Evolutionary conservation across 164 flowering plant genomes (phyloP).

Genomic region (Amborella trichopoda): DNA sequence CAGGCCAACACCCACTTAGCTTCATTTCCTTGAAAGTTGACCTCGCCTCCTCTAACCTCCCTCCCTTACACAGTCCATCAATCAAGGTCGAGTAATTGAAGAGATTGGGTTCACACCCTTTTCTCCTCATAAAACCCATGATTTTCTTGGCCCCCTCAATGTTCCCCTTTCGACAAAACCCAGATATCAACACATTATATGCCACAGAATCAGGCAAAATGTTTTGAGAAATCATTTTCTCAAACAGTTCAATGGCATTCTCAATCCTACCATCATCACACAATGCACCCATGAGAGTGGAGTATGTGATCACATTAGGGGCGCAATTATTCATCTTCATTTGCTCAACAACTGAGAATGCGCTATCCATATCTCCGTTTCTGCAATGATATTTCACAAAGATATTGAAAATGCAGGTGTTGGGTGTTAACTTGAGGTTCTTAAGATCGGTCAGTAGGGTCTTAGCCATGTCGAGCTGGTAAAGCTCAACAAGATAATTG

Average conservation of each 20-base stretch:
- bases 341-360: conserved; percentile 59
- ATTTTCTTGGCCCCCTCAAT: conserved; percentile 59
- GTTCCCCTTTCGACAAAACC: conserved; percentile 69
- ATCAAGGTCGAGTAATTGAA: conserved; percentile 61
- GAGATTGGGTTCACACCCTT: conserved; percentile 62
- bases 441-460: conserved; percentile 33
- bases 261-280: conserved; percentile 40
- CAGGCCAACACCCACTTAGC: conserved; percentile 37
- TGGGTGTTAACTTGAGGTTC: conserved; percentile 39
- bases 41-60: conserved; percentile 49
- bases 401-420: conserved; percentile 85
- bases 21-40: conserved; percentile 56
- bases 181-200: conserved; percentile 62
- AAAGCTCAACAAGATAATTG: conserved; percentile 60
- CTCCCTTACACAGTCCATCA: conserved; percentile 75
- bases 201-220: conserved; percentile 72
- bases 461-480: conserved; percentile 40
- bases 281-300: conserved; percentile 72
- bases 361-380: conserved; percentile 49
- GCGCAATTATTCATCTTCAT: conserved; percentile 48
- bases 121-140: conserved; percentile 66
- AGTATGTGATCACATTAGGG: conserved; percentile 80
- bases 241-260: conserved; percentile 78
- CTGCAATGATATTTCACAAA: conserved; percentile 76
- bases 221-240: conserved; percentile 67